phyloP scores from a whole-genome alignment of 2,329 filamentous ascomycete species.

The Pseudocercospora pini-densiflorae region DNA sequence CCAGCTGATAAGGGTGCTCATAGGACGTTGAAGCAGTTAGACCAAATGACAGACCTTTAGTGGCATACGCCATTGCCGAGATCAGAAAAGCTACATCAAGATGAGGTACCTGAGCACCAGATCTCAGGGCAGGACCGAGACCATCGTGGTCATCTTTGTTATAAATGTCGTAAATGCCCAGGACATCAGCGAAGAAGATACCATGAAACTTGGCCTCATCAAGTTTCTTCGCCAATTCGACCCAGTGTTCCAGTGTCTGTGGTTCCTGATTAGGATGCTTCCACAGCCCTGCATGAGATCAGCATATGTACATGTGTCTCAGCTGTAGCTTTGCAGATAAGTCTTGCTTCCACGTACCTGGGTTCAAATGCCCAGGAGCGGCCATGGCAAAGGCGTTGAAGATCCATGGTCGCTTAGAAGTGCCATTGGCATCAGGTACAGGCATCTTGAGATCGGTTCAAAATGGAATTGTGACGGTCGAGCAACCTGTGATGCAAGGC shows the following conservation, averaged over 20 bases:
- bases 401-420: constrained; percentile 45
- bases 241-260: constrained; percentile 53
- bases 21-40: constrained; percentile 46
- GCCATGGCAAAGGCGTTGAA: constrained; percentile 57
- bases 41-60: constrained; percentile 48
- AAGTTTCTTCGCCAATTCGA: constrained; percentile 52
- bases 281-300: constrained; percentile 33
- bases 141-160: constrained; percentile 35
- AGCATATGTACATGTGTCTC: constrained; percentile 12
- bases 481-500: not conserved
- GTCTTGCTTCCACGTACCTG: constrained; percentile 35
- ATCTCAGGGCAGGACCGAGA: constrained; percentile 56
- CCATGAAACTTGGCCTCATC: constrained; percentile 56
- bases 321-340: not conserved
- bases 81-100: constrained; percentile 56
- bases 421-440: not conserved
- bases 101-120: constrained; percentile 70
- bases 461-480: not conserved
- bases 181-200: constrained; percentile 57
- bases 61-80: constrained; percentile 51
- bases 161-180: constrained; percentile 55
- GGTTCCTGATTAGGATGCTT: constrained; percentile 42
- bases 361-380: constrained; percentile 51
- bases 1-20: constrained; percentile 42
- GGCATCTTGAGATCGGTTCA: not conserved